A percentile compares a stretch with the other conserved stretches of the same genome.
Evolutionary conservation across 2,329 filamentous ascomycete species (phyloP).

Genomic region (Aspergillus sp.): DNA sequence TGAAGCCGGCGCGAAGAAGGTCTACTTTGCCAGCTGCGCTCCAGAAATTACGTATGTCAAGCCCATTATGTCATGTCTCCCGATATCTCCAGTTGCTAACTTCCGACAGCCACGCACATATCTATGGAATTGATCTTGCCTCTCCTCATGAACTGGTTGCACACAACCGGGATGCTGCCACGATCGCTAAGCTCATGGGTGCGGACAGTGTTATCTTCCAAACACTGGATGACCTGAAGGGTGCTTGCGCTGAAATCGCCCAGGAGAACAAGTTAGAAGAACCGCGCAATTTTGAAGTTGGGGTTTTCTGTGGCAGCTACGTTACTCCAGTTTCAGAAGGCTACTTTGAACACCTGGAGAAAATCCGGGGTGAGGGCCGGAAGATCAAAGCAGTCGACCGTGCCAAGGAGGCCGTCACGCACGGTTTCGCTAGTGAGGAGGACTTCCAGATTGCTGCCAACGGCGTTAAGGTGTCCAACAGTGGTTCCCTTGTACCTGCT

Average conservation of each 20-base stretch:
- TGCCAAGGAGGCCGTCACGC: slow-evolving; percentile 64
- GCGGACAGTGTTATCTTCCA: slow-evolving; percentile 78
- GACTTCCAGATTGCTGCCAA: slow-evolving; percentile 64
- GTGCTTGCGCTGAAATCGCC: slow-evolving; percentile 71
- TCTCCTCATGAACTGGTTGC: slow-evolving; percentile 71
- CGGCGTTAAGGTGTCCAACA: slow-evolving; percentile 57
- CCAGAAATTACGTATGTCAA: slow-evolving; percentile 67
- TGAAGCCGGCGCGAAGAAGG: slow-evolving; percentile 77
- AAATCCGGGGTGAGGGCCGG: slow-evolving; percentile 67
- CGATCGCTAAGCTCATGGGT: slow-evolving; percentile 67
- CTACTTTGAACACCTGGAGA: slow-evolving; percentile 80
- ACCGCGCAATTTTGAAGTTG: slow-evolving; percentile 74
- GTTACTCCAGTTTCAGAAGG: slow-evolving; percentile 73
- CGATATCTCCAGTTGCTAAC: slow-evolving; percentile 6
- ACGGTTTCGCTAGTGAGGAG: slow-evolving; percentile 59
- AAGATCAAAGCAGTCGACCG: slow-evolving; percentile 66
- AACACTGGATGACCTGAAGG: slow-evolving; percentile 74
- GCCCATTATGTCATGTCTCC: not conserved
- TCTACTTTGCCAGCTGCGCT: slow-evolving; percentile 79
- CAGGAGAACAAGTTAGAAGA: slow-evolving; percentile 52
- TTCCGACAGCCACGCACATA: slow-evolving; percentile 65
- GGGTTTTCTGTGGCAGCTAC: slow-evolving; percentile 88
- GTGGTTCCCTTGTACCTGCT: slow-evolving; percentile 59
- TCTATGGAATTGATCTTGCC: slow-evolving; percentile 78
- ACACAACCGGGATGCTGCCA: slow-evolving; percentile 61